These are phyloP conservation scores for Apophysomyces ossiformis DNA, from an alignment of 371 early-diverging fungal species.

Conservation along the genomic window DNA sequence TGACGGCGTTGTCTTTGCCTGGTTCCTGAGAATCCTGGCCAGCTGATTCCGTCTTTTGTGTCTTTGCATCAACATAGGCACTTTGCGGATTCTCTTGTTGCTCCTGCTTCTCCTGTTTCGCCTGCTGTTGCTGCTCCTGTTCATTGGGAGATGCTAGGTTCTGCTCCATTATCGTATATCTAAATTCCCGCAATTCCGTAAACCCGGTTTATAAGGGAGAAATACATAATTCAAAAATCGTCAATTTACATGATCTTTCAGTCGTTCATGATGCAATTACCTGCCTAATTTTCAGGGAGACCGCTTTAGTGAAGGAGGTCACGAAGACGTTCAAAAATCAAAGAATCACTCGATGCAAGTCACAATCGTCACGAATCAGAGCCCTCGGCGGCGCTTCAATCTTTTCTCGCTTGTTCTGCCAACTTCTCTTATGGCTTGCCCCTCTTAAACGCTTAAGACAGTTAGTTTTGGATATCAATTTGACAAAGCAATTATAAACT, in stretches of 20 bases:
- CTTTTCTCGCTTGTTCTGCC: too few relatives aligned
- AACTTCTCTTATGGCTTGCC: too few relatives aligned
- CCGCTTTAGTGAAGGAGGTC: conserved; percentile 8
- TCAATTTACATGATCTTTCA: not conserved
- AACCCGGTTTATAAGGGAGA: conserved; percentile 1
- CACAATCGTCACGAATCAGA: too few relatives aligned
- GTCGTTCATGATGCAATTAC: conserved; percentile 1
- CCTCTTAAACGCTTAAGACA: too few relatives aligned
- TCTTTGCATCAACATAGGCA: not conserved
- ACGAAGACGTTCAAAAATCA: not conserved
- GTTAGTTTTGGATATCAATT: too few relatives aligned
- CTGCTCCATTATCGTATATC: conserved; percentile 3
- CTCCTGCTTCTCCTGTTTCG: not conserved
- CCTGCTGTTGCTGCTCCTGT: conserved; percentile 10
- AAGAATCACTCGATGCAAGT: not conserved
- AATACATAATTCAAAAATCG: not conserved
- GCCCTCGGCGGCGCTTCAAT: too few relatives aligned
- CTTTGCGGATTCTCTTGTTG: not conserved
- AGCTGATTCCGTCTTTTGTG: not conserved
- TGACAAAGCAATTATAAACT: too few relatives aligned
- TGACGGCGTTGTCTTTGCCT: not conserved
- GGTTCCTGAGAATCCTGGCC: not conserved
- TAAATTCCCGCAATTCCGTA: conserved; percentile 1
- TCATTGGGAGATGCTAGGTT: not conserved
- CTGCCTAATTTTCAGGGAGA: conserved; percentile 9